A percentile compares a stretch with the other conserved stretches of the same genome.
These are phyloP conservation scores for Cutaneotrichosporon sp. DNA, from an alignment of 1,284 basidiomycete species.

Conservation along the genomic window DNA sequence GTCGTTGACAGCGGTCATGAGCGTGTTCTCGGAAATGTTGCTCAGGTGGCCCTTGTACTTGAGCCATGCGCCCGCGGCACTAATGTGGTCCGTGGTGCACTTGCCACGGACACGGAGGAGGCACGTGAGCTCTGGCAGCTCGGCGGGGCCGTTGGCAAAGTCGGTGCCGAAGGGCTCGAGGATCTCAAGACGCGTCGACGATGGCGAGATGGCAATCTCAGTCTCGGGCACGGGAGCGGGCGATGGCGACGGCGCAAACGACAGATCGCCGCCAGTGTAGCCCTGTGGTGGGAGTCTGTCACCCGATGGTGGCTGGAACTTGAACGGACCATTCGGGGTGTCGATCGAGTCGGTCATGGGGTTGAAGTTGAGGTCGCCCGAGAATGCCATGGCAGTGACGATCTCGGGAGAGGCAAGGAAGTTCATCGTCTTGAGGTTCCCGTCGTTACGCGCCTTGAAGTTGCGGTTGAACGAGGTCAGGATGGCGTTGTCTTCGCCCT, in stretches of 20 bases:
- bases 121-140: slow-evolving; percentile 75
- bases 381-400: slow-evolving; percentile 96
- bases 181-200: slow-evolving; percentile 78
- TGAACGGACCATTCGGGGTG: slow-evolving; percentile 74
- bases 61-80: slow-evolving; percentile 92
- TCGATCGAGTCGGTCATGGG: slow-evolving; percentile 73
- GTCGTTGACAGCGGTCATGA: slow-evolving; percentile 79
- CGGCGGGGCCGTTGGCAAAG: slow-evolving; percentile 62
- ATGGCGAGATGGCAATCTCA: slow-evolving; percentile 69
- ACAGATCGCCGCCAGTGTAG: slow-evolving; percentile 69
- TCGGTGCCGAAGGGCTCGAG: slow-evolving; percentile 80
- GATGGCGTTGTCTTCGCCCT: slow-evolving; percentile 92
- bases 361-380: slow-evolving; percentile 91
- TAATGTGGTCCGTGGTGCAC: slow-evolving; percentile 98
- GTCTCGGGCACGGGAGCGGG: slow-evolving; percentile 74
- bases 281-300: slow-evolving; percentile 78
- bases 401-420: slow-evolving; percentile 96
- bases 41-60: slow-evolving; percentile 93
- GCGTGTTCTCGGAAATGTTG: slow-evolving; percentile 93
- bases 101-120: slow-evolving; percentile 90
- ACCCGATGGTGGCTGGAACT: slow-evolving; percentile 77
- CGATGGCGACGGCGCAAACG: slow-evolving; percentile 71
- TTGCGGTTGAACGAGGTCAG: slow-evolving; percentile 96
- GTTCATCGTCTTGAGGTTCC: slow-evolving; percentile 79
- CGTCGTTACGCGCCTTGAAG: slow-evolving; percentile 97